These are phyloP conservation scores for Rhodosporidiobolus odoratus DNA, from an alignment of 768 basidiomycete species.

Conservation along the genomic window DNA sequence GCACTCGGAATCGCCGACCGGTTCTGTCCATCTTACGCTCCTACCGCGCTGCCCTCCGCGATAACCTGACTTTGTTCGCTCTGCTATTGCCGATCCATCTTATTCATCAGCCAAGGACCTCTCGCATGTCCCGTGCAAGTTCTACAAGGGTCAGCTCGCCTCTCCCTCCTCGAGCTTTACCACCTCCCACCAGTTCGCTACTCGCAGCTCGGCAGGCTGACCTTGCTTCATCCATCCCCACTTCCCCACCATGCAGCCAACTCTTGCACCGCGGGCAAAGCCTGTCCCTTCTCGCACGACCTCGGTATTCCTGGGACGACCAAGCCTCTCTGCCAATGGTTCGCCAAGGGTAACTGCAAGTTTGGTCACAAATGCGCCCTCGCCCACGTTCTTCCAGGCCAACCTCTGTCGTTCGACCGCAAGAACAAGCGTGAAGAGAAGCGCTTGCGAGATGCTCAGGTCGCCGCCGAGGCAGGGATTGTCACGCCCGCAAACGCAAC, in stretches of 20 bases:
- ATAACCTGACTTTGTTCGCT: not conserved
- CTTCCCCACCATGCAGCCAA: constrained; percentile 51
- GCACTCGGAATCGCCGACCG: too few species aligned
- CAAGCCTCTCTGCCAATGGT: constrained; percentile 50
- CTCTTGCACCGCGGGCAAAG: constrained; percentile 81
- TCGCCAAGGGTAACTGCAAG: constrained; percentile 83
- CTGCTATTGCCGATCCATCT: too few species aligned
- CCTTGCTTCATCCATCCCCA: not conserved
- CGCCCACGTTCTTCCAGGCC: constrained; percentile 87
- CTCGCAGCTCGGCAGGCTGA: too few species aligned
- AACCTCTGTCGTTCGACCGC: constrained; percentile 89
- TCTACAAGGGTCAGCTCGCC: constrained; percentile 64
- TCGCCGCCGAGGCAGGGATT: not conserved
- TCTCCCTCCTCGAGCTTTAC: not conserved
- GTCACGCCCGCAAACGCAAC: constrained; percentile 5
- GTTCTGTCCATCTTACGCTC: not conserved
- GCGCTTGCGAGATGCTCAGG: constrained; percentile 34
- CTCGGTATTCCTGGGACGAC: constrained; percentile 60
- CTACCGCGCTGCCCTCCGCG: too few species aligned
- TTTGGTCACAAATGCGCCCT: constrained; percentile 75
- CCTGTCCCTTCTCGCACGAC: constrained; percentile 90
- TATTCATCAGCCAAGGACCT: constrained; percentile 51
- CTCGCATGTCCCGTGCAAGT: constrained; percentile 95
- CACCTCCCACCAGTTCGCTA: not conserved
- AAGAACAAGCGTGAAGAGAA: constrained; percentile 70